These are phyloP conservation scores for Arabidopsis arenosa DNA, from an alignment of 345 rosid genomes.

Conservation along the genomic window DNA sequence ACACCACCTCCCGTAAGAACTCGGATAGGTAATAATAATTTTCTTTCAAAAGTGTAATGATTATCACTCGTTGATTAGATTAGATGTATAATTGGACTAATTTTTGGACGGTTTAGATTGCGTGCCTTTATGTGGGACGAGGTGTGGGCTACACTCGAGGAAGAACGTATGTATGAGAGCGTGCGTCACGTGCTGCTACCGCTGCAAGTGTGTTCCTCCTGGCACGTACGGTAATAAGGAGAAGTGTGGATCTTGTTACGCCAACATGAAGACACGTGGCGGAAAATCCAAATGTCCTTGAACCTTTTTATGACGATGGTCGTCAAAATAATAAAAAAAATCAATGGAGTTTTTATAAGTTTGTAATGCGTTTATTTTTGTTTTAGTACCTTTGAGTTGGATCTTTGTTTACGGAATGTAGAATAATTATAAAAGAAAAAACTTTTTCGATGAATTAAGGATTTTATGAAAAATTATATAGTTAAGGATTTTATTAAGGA, in stretches of 20 bases:
- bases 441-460: background rate
- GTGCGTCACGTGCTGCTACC: conserved; percentile 83
- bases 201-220: conserved; percentile 97
- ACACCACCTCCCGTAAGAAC: conserved; percentile 58
- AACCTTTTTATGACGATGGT: conserved; percentile 6
- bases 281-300: conserved; percentile 79
- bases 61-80: background rate
- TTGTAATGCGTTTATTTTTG: conserved; percentile 22
- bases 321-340: background rate
- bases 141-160: conserved; percentile 84
- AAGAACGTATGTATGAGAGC: conserved; percentile 69
- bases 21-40: conserved; percentile 52
- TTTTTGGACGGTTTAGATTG: conserved; percentile 59
- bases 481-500: no score
- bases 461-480: background rate
- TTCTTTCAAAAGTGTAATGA: background rate
- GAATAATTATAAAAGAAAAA: background rate
- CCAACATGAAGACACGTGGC: conserved; percentile 72
- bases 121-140: conserved; percentile 63
- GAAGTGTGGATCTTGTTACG: conserved; percentile 88
- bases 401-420: conserved; percentile 29
- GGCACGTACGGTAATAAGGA: conserved; percentile 90
- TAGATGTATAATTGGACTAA: background rate
- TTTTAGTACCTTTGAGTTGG: conserved; percentile 19
- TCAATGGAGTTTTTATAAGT: conserved; percentile 7